Evolutionary conservation across 805 yeast species (phyloP), one percentile per base, ranked within the genome.

Genomic region (Metschnikowia gruessii): DNA sequence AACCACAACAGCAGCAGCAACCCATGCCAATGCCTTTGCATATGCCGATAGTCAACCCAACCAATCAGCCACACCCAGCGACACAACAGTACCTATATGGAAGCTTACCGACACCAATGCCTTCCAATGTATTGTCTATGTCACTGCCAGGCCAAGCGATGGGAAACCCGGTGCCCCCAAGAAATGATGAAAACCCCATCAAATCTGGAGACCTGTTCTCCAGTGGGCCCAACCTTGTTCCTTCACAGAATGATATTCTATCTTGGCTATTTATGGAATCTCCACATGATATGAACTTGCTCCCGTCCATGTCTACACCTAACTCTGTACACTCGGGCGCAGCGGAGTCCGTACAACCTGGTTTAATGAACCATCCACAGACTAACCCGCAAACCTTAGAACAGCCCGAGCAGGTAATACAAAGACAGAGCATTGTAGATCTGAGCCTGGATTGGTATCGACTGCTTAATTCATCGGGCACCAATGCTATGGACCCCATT

Each of bases 171-270:
- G 40, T 19, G 2, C 15, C 19, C 3, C 7, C 28, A 11, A 33
- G 18, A 31, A 29, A 22, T 9, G 46, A 37, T 4, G 24, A 15
- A 2, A 17, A 15, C 22, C 21, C 16, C 5, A 11, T 4, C 13
- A 34, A 19, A 12, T 9, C 34, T 9, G 31, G 22, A 3, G 47
- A 33, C 2, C 4, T 38, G 36, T 13, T 13, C 10, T 9, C 22
- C 8, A 29, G 28, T 10, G 34, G 44, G 16, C 17, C 15, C 17
- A 35, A 30, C 16, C 24, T 37, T 16, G 34, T 66, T 10, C 73
- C 66, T 26, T 54, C 62, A 7, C 72, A 68, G 37, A 66, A 59
- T 38, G 75, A 70, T 46, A 68, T 71, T 30, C 49, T 71, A 7
- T 64, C 71, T 19, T 70, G 75, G 75, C 54, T 71, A 10, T 47